Evolutionary conservation across 139 green algal genomes (phyloP), one percentile per base, ranked within the genome.

Genomic region (Choricystis sp.): DNA sequence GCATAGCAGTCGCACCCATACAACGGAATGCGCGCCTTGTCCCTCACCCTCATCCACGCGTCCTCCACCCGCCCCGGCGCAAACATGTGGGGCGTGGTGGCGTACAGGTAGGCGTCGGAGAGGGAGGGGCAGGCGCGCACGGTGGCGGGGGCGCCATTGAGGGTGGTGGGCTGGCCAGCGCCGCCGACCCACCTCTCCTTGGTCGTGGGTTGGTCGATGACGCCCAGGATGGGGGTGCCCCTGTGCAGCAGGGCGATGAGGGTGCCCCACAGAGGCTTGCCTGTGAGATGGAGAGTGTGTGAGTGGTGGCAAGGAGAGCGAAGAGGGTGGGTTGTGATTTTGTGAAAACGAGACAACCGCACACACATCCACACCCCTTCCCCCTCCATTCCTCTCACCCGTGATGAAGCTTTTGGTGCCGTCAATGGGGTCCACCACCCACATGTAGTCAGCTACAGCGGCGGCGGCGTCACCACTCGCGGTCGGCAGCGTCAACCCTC

Each of bases 321-420:
- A 28, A 1, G 2, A 28, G 26, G 31, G 28, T 22, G 31, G 40
- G 24, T 26, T 3, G 2, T 29, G 16, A 20, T 19, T 27, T 52
- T 52, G 40, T 9, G 9, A 9, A 52, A 9, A 9, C 40, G 9
- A 52, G 40, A 21, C 40, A 9, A 9, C 40, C 40, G 9, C 40
- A 52, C 40, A 9, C 40, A 52, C 40, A 52, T 30, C 62, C 56
- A 40, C 27, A 22, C 30, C 27, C 29, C 3, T 29, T 1, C 19
- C 27, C 22, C 27, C 62, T 1, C 29, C 14, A 9, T 3, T n/a
- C 24, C 57, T 22, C 26, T 14, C 29, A 87, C 88, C 89, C 64
- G 91, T 99, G 69, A 99, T 97, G 77, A 98, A 99, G 75, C 77
- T 90, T 73, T 96, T 95, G n/a, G 93, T 99, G 55, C 93, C 93